A percentile compares a stretch with the other conserved stretches of the same genome.
phyloP scores from a whole-genome alignment of 208 protist species.

The Leishmania lainsoni region DNA sequence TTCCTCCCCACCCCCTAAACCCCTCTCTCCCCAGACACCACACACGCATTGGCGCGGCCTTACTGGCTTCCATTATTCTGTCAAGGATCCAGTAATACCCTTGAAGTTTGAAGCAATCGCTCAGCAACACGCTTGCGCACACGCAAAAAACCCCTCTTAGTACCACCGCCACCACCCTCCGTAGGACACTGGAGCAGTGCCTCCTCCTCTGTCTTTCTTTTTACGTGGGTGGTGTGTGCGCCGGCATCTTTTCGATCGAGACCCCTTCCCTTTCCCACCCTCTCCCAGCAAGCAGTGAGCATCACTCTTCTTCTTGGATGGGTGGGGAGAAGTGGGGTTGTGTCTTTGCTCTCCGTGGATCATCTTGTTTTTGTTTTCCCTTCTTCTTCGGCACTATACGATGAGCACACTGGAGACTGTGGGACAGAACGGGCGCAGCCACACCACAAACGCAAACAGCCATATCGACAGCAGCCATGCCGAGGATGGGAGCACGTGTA shows the following conservation, averaged over 20 bases:
- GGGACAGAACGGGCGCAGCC: not conserved
- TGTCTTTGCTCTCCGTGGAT: not conserved
- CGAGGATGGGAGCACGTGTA: not conserved
- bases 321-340: not conserved
- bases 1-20: not conserved
- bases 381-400: not conserved
- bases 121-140: not conserved
- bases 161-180: not conserved
- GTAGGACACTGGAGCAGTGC: not conserved
- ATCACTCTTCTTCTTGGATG: not conserved
- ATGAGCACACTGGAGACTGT: not conserved
- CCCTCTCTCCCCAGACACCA: not conserved
- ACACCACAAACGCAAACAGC: not conserved
- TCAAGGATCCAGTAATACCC: not conserved
- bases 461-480: not conserved
- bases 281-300: not conserved
- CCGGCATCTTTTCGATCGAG: not conserved
- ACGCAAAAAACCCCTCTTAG: not conserved
- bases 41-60: not conserved
- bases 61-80: not conserved
- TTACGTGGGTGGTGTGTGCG: not conserved
- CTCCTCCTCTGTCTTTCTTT: not conserved
- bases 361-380: not conserved
- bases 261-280: not conserved
- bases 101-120: not conserved